These are phyloP conservation scores for Mycena indigotica DNA, from an alignment of 768 basidiomycete genomes.

Conservation along the genomic window DNA sequence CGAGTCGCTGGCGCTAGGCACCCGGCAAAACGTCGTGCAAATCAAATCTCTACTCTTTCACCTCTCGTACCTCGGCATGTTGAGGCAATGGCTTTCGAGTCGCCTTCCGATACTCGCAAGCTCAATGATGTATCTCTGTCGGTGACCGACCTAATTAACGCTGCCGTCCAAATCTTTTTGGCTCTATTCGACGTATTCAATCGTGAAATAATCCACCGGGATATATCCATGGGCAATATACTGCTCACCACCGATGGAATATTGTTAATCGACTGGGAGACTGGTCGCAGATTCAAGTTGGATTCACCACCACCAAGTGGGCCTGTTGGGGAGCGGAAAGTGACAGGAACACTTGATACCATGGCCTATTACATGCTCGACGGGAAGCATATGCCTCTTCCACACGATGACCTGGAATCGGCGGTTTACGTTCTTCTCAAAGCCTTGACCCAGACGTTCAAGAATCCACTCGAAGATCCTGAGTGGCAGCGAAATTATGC, in stretches of 20 bases:
- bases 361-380: conserved; percentile 9
- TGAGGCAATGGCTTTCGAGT: conserved; percentile 10
- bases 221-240: conserved; percentile 11
- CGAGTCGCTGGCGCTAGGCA: no score
- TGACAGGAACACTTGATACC: conserved; percentile 14
- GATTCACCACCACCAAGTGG: neutral
- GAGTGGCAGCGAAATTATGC: conserved; percentile 1
- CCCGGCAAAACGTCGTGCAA: no score
- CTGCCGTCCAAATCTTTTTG: conserved; percentile 5
- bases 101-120: conserved; percentile 5
- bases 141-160: conserved; percentile 1
- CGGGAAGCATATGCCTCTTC: conserved; percentile 2
- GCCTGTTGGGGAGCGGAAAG: no score
- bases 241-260: conserved; percentile 2
- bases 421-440: conserved; percentile 17
- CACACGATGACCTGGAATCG: conserved; percentile 18
- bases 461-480: neutral
- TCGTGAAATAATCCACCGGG: conserved; percentile 11
- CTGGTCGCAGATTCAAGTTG: conserved; percentile 4
- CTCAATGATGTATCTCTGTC: conserved; percentile 6
- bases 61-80: conserved; percentile 12
- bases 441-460: conserved; percentile 7
- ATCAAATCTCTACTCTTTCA: no score
- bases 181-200: conserved; percentile 11
- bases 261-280: conserved; percentile 15